Evolutionary conservation across 1,284 basidiomycete genomes (phyloP).

Genomic region (Puccinia horiana): DNA sequence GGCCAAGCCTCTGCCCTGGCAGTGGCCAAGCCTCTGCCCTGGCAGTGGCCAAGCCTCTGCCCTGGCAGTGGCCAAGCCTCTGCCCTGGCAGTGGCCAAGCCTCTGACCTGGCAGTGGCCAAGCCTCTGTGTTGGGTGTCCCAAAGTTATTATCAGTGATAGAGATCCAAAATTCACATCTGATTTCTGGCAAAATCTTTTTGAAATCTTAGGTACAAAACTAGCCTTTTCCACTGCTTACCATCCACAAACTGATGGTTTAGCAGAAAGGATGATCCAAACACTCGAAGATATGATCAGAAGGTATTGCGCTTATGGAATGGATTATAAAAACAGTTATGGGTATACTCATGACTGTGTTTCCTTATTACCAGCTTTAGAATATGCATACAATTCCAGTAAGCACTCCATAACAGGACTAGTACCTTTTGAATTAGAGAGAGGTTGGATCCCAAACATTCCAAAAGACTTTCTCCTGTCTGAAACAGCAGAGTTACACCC

Average conservation of each 20-base stretch:
- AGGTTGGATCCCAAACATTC: no score
- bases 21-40: no score
- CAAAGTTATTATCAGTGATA: no score
- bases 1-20: no score
- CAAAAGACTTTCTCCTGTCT: no score
- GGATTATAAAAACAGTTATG: background rate
- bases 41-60: no score
- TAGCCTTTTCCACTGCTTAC: slow-evolving; percentile 1
- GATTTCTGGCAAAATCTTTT: background rate
- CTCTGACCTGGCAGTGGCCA: no score
- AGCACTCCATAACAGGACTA: background rate
- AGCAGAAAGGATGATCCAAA: slow-evolving; percentile 2
- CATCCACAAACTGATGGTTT: background rate
- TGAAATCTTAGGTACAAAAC: background rate
- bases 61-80: no score
- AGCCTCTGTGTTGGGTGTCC: no score
- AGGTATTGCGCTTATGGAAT: background rate
- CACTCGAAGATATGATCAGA: background rate
- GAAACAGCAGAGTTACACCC: no score
- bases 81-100: no score
- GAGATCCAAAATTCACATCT: slow-evolving; percentile 2
- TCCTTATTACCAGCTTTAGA: background rate
- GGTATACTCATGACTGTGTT: background rate
- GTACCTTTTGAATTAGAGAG: background rate
- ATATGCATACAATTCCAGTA: background rate